Conservation (phyloP, 225 moss, liverwort and hornwort species). For the Antitrichia curtipendula region DNA sequence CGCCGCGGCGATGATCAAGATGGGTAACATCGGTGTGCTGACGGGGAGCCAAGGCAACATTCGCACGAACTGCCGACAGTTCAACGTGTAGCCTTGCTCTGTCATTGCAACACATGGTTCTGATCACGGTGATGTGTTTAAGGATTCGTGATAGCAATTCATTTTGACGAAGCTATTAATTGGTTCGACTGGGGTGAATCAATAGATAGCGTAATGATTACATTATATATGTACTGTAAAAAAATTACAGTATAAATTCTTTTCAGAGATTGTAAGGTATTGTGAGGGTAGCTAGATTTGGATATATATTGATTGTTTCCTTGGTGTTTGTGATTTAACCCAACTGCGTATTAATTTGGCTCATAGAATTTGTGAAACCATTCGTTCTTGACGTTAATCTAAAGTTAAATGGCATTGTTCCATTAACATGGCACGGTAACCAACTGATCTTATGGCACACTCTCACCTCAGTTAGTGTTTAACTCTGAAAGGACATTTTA, state of each 20-base stretch:
- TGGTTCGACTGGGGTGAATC: not conserved
- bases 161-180: not conserved
- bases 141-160: not conserved
- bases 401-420: too few relatives aligned
- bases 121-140: not conserved
- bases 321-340: not conserved
- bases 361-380: not conserved
- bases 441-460: too few relatives aligned
- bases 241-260: not conserved
- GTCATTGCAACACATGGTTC: not conserved
- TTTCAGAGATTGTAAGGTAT: not conserved
- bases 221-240: not conserved
- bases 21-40: conserved; percentile 25
- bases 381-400: too few relatives aligned
- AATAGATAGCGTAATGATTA: not conserved
- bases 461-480: too few relatives aligned
- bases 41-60: conserved; percentile 14
- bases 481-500: too few relatives aligned
- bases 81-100: not conserved
- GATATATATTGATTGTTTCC: not conserved
- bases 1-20: not conserved
- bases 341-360: not conserved
- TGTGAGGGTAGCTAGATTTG: not conserved
- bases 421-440: too few relatives aligned
- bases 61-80: not conserved